phyloP scores from a whole-genome alignment of 208 protist species.

The Leishmania major region DNA sequence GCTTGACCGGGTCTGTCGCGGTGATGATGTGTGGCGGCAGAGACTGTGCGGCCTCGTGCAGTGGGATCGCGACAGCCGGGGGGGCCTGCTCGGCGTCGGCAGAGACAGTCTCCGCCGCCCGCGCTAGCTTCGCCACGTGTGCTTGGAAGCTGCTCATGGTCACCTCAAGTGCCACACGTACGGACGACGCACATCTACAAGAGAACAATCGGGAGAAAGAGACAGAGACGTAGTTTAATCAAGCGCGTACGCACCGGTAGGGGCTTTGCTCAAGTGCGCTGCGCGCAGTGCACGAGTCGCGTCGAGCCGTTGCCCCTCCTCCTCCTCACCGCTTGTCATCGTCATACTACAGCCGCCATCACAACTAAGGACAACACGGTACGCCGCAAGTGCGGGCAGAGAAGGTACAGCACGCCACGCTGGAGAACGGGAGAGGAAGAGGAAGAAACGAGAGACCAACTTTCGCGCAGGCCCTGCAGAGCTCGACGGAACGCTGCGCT shows the following conservation, averaged over 20 bases:
- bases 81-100: neutral
- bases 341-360: neutral
- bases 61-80: constrained; percentile 10
- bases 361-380: neutral
- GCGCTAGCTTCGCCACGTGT: constrained; percentile 24
- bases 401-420: neutral
- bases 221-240: neutral
- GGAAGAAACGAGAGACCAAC: neutral
- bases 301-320: neutral
- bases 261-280: neutral
- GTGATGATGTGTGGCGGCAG: constrained; percentile 75
- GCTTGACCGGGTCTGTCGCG: constrained; percentile 69
- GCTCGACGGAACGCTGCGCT: neutral
- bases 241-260: neutral
- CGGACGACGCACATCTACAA: neutral
- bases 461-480: neutral
- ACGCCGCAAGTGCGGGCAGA: neutral
- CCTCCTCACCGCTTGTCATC: neutral
- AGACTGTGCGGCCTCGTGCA: constrained; percentile 55
- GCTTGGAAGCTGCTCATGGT: constrained; percentile 26
- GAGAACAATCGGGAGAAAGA: neutral
- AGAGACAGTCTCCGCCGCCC: constrained; percentile 24
- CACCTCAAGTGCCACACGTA: neutral
- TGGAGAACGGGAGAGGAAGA: neutral
- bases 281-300: neutral